Conservation (phyloP, 352 stramenopile genomes). For the Phytophthora constricta region DNA sequence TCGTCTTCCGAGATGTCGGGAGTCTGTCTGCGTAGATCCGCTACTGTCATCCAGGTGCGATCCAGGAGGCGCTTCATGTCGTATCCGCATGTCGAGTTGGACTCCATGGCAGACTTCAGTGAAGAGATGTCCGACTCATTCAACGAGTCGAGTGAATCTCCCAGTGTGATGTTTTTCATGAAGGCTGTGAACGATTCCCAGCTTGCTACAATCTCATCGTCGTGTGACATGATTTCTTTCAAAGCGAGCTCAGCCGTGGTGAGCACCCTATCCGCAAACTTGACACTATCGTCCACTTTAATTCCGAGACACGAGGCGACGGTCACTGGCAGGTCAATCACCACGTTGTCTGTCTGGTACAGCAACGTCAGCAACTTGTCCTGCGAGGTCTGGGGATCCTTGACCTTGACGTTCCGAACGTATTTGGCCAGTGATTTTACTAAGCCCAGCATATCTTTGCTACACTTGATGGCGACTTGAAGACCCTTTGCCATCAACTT, state of each 20-base stretch:
- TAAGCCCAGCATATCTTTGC: conserved; percentile 45
- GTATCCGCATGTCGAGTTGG: conserved; percentile 28
- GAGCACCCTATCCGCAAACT: conserved; percentile 39
- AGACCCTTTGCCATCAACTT: conserved; percentile 38
- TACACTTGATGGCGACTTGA: conserved; percentile 44
- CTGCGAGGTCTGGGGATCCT: conserved; percentile 33
- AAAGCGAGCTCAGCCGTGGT: conserved; percentile 42
- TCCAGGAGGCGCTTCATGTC: conserved; percentile 30
- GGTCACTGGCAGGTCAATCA: conserved; percentile 53
- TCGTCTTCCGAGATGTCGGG: conserved; percentile 25
- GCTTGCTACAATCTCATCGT: conserved; percentile 41
- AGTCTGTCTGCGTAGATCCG: conserved; percentile 14
- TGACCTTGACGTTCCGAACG: conserved; percentile 38
- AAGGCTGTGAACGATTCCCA: conserved; percentile 41
- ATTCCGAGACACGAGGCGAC: conserved; percentile 49
- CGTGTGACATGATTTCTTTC: conserved; percentile 46
- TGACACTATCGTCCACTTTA: conserved; percentile 32
- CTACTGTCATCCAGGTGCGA: conserved; percentile 28
- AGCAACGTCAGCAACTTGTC: conserved; percentile 48
- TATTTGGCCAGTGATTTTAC: conserved; percentile 46
- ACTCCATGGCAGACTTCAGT: conserved; percentile 20
- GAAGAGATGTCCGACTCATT: conserved; percentile 23
- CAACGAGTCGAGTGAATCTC: conserved; percentile 18
- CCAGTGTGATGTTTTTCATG: conserved; percentile 37
- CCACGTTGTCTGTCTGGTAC: conserved; percentile 52